Conservation (phyloP, 2,329 filamentous ascomycete species). For the Botrytis deweyae region DNA sequence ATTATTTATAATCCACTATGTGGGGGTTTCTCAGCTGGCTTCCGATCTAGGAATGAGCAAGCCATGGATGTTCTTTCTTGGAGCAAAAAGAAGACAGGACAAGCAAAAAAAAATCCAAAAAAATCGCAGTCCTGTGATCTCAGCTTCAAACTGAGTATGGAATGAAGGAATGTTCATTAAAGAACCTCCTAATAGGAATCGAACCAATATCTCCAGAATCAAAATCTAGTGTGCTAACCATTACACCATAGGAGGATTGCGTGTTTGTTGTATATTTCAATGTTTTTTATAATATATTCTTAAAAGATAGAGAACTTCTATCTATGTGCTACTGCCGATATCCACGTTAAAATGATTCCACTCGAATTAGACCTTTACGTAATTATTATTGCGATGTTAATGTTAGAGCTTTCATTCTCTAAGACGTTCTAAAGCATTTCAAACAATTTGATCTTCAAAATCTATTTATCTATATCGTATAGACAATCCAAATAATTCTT, state of each 20-base stretch:
- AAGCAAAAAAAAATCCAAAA: not conserved
- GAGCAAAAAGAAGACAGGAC: too few relatives aligned
- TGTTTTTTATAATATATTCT: fast-evolving
- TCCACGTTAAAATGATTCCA: not conserved
- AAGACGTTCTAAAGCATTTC: not conserved
- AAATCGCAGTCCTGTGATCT: not conserved
- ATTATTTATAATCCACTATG: not conserved
- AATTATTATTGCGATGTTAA: not conserved
- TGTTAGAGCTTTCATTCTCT: not conserved
- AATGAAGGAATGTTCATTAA: conserved; percentile 8
- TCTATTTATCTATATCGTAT: not conserved
- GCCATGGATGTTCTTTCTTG: not conserved
- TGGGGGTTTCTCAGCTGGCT: not conserved
- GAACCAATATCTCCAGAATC: conserved; percentile 25
- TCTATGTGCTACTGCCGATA: too few relatives aligned
- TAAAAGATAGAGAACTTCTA: too few relatives aligned
- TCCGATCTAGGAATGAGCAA: not conserved
- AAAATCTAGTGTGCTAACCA: conserved; percentile 23
- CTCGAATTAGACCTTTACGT: not conserved
- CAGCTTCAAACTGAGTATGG: conserved; percentile 19
- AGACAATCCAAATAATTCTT: not conserved
- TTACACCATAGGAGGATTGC: conserved; percentile 22
- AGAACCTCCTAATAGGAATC: conserved; percentile 24
- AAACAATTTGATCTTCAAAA: not conserved
- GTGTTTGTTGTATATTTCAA: fast-evolving